Evolutionary conservation across 192 early-diverging fungal species (phyloP), one percentile per base, ranked within the genome.

Genomic region (Coemansia javaensis): DNA sequence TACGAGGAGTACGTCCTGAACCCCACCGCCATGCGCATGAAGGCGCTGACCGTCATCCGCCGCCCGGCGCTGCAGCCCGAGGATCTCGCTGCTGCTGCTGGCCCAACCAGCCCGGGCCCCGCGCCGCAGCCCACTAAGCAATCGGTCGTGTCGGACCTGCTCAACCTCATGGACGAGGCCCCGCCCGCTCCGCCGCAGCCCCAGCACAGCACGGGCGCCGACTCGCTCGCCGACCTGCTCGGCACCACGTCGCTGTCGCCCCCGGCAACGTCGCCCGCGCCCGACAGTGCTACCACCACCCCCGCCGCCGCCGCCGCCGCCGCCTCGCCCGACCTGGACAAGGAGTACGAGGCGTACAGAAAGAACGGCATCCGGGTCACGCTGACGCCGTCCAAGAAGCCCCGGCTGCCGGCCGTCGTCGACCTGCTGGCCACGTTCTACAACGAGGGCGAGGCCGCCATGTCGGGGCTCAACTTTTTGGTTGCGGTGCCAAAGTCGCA

Each of bases 401-500:
- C 78, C 16, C 58, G 51, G 25, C 76, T 76, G 23, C 77, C 83
- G 5, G 73, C 74, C 2, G 74, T 81, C 23, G 65, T 93, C 34
- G 79, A 79, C 36, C 74, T 94, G 30, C 75, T 76, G 6, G 82
- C 86, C 5, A 79, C 74, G 4, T 91, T 93, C 65, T 54, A 65
- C 31, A 94, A 90, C 52, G 41, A 71, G 14, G 77, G 79, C 32
- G 78, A 77, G 7, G 23, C 55, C 4, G 70, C 94, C 28, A 32
- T 76, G 3, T 71, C 66, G 15, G 82, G 81, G 17, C 44, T 97
- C 18, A 77, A 79, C 40, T 88, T 99, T 59, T 81, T 91, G 66
- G 94, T 93, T 11, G 97, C 97, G 0, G 95, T 99, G 12, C 93
- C 93, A 18, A 92, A 91, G 77, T 87, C 85, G 33, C 83, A 95